phyloP scores from a whole-genome alignment of 75 land plant species.

The Picea glauca region DNA sequence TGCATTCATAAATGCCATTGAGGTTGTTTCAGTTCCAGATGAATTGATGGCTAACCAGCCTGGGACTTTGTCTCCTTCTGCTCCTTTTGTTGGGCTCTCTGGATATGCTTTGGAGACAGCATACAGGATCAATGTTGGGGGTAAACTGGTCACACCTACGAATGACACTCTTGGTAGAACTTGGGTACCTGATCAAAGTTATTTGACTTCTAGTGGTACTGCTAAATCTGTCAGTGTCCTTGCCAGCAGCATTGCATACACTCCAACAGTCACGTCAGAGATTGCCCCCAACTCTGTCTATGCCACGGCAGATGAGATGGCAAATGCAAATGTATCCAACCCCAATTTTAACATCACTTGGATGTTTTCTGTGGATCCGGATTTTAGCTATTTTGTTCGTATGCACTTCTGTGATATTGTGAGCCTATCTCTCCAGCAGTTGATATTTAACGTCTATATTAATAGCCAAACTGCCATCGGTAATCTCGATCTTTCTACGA shows the following conservation, averaged over 20 bases:
- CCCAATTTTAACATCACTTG: conserved; percentile 58
- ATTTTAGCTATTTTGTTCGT: conserved; percentile 47
- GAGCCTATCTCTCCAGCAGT: conserved; percentile 15
- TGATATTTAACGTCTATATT: conserved; percentile 53
- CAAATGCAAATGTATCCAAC: conserved; percentile 27
- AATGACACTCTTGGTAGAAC: conserved; percentile 59
- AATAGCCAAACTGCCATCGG: conserved; percentile 35
- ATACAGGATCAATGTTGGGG: conserved; percentile 78
- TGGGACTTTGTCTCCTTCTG: conserved; percentile 1
- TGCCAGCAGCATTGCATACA: conserved; percentile 22
- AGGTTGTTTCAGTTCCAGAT: conserved; percentile 76
- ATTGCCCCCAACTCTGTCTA: conserved; percentile 61
- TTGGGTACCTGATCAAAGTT: conserved; percentile 41
- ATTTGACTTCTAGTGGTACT: conserved; percentile 15
- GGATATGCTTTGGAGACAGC: conserved; percentile 62
- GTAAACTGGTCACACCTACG: conserved; percentile 29
- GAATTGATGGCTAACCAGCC: conserved; percentile 30
- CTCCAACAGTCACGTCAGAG: conserved; percentile 16
- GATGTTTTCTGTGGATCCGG: conserved; percentile 44
- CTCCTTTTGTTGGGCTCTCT: conserved; percentile 21
- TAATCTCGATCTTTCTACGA: conserved; percentile 25
- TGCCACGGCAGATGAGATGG: conserved; percentile 50
- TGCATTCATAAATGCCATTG: conserved; percentile 84
- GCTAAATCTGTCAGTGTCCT: conserved; percentile 13
- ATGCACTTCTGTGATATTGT: conserved; percentile 61